Evolutionary conservation across 495 filamentous ascomycete genomes (phyloP).

Genomic region (Pseudevernia furfuracea): DNA sequence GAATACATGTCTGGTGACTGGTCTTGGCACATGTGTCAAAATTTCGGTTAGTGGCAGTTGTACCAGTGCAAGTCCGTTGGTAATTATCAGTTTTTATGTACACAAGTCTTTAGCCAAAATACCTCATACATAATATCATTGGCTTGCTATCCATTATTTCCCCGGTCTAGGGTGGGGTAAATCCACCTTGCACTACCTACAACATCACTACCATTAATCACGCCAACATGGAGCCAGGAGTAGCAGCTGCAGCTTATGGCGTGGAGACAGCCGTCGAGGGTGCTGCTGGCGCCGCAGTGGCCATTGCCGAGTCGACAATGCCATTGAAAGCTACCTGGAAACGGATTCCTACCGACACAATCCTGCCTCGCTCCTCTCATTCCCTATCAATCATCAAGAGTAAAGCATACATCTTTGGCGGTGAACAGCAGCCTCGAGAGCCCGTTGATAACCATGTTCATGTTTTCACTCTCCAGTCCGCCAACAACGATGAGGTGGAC

Average conservation of each 20-base stretch:
- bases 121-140: too few species aligned
- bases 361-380: conserved; percentile 62
- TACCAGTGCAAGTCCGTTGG: too few species aligned
- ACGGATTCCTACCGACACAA: conserved; percentile 41
- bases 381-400: conserved; percentile 57
- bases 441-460: conserved; percentile 65
- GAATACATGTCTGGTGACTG: too few species aligned
- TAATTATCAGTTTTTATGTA: too few species aligned
- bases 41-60: too few species aligned
- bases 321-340: conserved; percentile 53
- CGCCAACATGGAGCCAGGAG: conserved; percentile 30
- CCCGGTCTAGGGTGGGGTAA: too few species aligned
- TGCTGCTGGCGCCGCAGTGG: conserved; percentile 32
- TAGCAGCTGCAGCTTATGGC: conserved; percentile 32
- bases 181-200: not conserved
- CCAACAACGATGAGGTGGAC: conserved; percentile 20
- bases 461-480: conserved; percentile 40
- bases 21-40: too few species aligned
- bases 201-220: not conserved
- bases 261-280: conserved; percentile 32
- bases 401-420: conserved; percentile 49
- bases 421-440: conserved; percentile 36
- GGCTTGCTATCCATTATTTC: not conserved
- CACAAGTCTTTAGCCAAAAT: too few species aligned
- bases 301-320: conserved; percentile 36